Evolutionary conservation across 2,329 filamentous ascomycete species (phyloP).

Genomic region (Cladosporium sp.): DNA sequence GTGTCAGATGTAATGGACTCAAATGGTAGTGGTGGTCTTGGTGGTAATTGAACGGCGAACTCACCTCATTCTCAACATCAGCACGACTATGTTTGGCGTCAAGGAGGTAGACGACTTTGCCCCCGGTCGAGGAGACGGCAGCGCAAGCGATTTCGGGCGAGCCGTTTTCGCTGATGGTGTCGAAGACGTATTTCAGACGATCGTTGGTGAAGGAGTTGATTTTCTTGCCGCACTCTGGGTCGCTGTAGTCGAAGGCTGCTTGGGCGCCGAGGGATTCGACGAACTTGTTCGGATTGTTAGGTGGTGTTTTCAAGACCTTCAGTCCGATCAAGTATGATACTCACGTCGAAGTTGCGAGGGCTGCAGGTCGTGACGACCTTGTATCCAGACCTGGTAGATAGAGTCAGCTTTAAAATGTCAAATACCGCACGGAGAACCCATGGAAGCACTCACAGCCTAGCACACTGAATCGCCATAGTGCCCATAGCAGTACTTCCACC

Average conservation of each 20-base stretch:
- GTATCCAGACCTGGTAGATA: conserved; percentile 29
- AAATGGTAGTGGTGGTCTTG: too few species aligned
- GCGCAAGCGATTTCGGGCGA: conserved; percentile 38
- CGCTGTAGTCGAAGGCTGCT: conserved; percentile 49
- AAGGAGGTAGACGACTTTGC: conserved; percentile 37
- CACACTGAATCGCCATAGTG: conserved; percentile 43
- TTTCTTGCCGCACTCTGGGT: conserved; percentile 39
- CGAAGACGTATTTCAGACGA: conserved; percentile 44
- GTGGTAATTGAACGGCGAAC: not conserved
- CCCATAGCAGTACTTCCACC: conserved; percentile 48
- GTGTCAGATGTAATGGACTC: not conserved
- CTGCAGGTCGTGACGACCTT: conserved; percentile 46
- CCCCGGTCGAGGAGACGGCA: conserved; percentile 34
- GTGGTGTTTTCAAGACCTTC: too few species aligned
- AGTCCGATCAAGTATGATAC: too few species aligned
- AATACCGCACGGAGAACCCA: too few species aligned
- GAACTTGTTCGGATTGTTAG: conserved; percentile 30
- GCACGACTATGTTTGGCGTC: conserved; percentile 36
- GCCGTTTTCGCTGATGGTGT: conserved; percentile 43
- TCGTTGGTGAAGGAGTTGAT: conserved; percentile 46
- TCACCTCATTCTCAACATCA: conserved; percentile 39
- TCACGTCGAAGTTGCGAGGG: conserved; percentile 40
- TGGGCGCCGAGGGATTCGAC: conserved; percentile 46
- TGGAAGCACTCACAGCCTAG: conserved; percentile 36
- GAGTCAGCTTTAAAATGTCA: conserved; percentile 43